A percentile compares a stretch with the other conserved stretches of the same genome.
These are phyloP conservation scores for Pythium brachiatum DNA, from an alignment of 352 stramenopile genomes.

Conservation along the genomic window DNA sequence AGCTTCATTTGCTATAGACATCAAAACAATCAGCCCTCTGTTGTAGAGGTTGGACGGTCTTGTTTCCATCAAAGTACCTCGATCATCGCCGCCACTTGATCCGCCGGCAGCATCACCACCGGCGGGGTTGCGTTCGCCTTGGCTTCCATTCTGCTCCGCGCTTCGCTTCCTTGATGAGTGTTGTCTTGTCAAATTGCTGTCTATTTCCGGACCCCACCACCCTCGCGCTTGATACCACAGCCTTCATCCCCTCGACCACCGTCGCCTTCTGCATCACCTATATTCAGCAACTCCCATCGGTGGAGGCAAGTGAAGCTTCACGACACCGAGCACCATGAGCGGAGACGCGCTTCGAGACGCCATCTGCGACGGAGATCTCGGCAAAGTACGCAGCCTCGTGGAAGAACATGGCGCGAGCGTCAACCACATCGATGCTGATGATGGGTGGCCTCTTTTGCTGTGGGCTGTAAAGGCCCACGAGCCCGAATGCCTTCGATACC, in stretches of 20 bases:
- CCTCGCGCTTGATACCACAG: too few relatives aligned
- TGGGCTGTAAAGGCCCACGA: conserved; percentile 43
- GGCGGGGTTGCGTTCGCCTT: neutral
- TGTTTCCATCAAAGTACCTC: conserved; percentile 18
- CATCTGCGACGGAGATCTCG: conserved; percentile 36
- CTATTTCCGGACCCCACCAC: neutral
- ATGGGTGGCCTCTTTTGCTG: conserved; percentile 39
- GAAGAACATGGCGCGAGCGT: conserved; percentile 28
- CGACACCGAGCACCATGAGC: conserved; percentile 22
- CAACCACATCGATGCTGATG: conserved; percentile 42
- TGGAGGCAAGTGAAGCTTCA: neutral
- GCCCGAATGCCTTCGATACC: conserved; percentile 25
- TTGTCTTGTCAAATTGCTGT: neutral
- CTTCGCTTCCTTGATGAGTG: too few relatives aligned
- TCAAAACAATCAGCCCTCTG: neutral
- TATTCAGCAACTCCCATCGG: neutral
- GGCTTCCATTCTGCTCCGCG: neutral
- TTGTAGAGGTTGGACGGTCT: too few relatives aligned
- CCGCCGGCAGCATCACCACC: conserved; percentile 24
- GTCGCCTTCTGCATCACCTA: neutral
- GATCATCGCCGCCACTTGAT: conserved; percentile 29
- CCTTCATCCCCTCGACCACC: too few relatives aligned
- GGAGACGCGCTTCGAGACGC: conserved; percentile 39
- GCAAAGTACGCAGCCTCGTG: conserved; percentile 18
- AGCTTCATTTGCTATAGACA: conserved; percentile 25